Evolutionary conservation across 2,329 filamentous ascomycete genomes (phyloP).

Genomic region (Ilyonectria sp.): DNA sequence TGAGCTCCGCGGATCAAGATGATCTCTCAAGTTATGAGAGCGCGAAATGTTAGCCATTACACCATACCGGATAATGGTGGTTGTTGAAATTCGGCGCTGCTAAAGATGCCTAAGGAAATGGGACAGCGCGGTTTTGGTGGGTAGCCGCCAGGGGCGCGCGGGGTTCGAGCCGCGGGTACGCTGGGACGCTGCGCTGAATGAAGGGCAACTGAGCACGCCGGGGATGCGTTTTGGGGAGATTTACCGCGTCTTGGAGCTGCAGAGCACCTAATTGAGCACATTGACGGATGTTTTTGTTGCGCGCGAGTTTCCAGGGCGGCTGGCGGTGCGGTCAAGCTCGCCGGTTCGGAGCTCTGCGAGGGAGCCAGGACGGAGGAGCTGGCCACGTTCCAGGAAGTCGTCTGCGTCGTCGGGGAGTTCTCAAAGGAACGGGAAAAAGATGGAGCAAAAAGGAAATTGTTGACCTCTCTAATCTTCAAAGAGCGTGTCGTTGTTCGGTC

Average conservation of each 20-base stretch:
- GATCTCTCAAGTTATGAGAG: conserved; percentile 49
- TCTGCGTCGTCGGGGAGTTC: background rate
- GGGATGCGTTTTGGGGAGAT: background rate
- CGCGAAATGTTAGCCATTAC: conserved; percentile 55
- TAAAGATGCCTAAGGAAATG: background rate
- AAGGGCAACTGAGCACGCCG: background rate
- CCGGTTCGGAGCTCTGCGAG: background rate
- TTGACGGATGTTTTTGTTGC: background rate
- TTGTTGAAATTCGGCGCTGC: conserved; percentile 8
- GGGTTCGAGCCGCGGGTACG: background rate
- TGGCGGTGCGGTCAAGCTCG: background rate
- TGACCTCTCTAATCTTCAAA: background rate
- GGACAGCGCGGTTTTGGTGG: too few relatives aligned
- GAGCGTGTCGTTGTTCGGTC: background rate
- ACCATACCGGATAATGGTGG: conserved; percentile 49
- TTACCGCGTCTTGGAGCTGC: background rate
- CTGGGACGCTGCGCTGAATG: background rate
- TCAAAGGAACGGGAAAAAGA: background rate
- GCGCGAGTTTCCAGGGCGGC: background rate
- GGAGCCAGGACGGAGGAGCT: background rate
- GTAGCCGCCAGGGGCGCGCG: too few relatives aligned
- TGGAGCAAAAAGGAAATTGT: background rate
- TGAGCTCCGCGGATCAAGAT: conserved; percentile 31
- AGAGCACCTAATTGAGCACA: background rate
- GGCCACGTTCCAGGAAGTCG: background rate